These are phyloP conservation scores for Nicotiana benthamiana DNA, from an alignment of 257 asterid species.

Conservation along the genomic window DNA sequence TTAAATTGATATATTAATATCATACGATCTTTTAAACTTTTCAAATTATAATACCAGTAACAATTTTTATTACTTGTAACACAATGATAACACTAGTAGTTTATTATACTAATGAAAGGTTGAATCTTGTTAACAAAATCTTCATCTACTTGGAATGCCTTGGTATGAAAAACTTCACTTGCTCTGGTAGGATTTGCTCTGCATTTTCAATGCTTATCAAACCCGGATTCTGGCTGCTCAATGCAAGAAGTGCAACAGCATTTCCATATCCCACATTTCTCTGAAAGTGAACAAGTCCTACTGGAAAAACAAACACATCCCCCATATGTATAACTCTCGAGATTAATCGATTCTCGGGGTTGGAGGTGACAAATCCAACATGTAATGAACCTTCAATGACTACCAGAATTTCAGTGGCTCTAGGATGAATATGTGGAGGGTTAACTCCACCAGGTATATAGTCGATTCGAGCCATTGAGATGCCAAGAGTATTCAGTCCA, in stretches of 20 bases:
- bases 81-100: background rate
- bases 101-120: background rate
- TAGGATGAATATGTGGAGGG: background rate
- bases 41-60: too few species aligned
- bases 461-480: slow-evolving; percentile 17
- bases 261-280: background rate
- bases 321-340: background rate
- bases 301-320: background rate
- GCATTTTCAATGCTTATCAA: background rate
- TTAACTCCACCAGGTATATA: background rate
- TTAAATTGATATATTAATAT: too few species aligned
- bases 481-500: slow-evolving; percentile 19
- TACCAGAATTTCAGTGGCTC: background rate
- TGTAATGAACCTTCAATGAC: background rate
- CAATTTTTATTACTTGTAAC: background rate
- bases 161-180: background rate
- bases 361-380: background rate
- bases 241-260: background rate
- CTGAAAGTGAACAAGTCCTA: background rate
- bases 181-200: background rate
- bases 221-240: background rate
- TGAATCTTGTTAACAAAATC: background rate
- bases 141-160: background rate
- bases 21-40: too few species aligned
- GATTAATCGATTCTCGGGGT: background rate